Evolutionary conservation across 257 asterid genomes (phyloP).

Genomic region (Jasminum sambac): DNA sequence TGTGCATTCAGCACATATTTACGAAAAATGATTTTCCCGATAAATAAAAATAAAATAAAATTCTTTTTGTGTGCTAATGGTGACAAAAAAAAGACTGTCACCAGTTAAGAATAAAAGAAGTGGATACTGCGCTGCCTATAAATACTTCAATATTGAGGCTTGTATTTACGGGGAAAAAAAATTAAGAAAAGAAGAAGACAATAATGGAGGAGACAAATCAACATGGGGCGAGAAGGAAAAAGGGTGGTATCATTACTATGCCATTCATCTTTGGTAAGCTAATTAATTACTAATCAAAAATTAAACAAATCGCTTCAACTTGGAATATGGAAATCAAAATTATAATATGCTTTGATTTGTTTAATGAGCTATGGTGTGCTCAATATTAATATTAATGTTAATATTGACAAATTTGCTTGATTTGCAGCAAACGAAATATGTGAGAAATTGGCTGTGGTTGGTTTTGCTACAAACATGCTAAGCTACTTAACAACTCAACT

Average conservation of each 20-base stretch:
- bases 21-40: background rate
- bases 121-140: slow-evolving; percentile 47
- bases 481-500: slow-evolving; percentile 70
- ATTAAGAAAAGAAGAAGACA: slow-evolving; percentile 30
- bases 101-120: background rate
- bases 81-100: background rate
- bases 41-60: background rate
- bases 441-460: slow-evolving; percentile 91
- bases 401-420: background rate
- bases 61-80: background rate
- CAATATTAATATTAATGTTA: background rate
- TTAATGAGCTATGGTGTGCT: background rate
- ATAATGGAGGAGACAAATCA: slow-evolving; percentile 27
- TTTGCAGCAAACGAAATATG: slow-evolving; percentile 79
- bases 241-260: slow-evolving; percentile 84
- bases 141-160: slow-evolving; percentile 24
- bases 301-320: background rate
- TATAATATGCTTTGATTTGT: background rate
- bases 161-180: slow-evolving; percentile 22
- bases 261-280: slow-evolving; percentile 87
- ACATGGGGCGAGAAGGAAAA: slow-evolving; percentile 37
- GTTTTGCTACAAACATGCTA: slow-evolving; percentile 71
- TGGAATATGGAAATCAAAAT: background rate
- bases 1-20: too few species aligned
- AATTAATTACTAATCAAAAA: background rate